Conservation (phyloP, 176 grass and related monocot species). For the Oryza glaberrima region DNA sequence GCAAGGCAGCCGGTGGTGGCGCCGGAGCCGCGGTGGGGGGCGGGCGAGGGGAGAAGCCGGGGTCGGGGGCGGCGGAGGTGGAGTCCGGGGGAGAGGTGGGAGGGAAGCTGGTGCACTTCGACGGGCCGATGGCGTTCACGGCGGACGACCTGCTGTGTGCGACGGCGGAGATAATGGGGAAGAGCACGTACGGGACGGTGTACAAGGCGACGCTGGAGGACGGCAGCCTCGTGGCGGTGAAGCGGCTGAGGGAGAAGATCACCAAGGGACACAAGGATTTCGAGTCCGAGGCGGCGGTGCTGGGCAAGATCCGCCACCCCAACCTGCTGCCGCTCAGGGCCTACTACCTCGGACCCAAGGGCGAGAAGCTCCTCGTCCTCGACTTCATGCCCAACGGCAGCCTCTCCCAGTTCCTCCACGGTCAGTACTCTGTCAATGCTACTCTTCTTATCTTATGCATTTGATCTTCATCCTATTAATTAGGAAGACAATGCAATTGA, state of each 20-base stretch:
- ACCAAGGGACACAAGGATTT: conserved; percentile 34
- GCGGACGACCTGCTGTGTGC: conserved; percentile 35
- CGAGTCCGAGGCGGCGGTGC: conserved; percentile 36
- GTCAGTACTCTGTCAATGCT: not conserved
- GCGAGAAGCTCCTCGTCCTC: conserved; percentile 32
- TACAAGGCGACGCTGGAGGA: conserved; percentile 42
- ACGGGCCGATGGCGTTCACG: conserved; percentile 38
- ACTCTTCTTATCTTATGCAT: no score
- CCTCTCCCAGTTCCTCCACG: conserved; percentile 27
- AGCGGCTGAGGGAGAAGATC: conserved; percentile 42
- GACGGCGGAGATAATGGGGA: conserved; percentile 39
- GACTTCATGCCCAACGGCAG: conserved; percentile 39
- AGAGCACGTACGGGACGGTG: conserved; percentile 36
- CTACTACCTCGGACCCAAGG: conserved; percentile 29
- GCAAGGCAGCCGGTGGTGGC: not conserved
- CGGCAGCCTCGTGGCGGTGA: conserved; percentile 38
- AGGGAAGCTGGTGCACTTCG: conserved; percentile 36
- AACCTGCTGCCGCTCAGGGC: conserved; percentile 38
- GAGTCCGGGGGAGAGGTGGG: conserved; percentile 30
- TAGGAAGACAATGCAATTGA: no score
- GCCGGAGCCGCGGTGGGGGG: not conserved
- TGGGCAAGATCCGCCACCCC: conserved; percentile 34
- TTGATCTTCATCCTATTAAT: not conserved
- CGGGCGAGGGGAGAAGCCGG: conserved; percentile 26
- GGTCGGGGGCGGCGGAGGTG: not conserved